Percentiles rank a stretch among this genome's conserved stretches.
Evolutionary conservation across 2,329 filamentous ascomycete genomes (phyloP).

Genomic region (Balansia obtecta): DNA sequence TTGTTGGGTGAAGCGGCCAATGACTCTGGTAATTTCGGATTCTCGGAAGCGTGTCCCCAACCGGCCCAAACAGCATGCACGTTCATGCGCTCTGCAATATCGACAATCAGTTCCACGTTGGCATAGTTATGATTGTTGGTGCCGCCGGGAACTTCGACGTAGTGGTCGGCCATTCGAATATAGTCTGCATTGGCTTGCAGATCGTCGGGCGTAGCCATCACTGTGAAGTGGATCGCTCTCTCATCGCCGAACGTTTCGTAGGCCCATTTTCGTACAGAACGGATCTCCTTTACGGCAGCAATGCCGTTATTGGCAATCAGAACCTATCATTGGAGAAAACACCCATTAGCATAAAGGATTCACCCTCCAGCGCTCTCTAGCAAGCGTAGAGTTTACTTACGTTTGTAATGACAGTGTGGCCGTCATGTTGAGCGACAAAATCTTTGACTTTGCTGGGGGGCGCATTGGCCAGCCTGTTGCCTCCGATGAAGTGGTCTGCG

Average conservation of each 20-base stretch:
- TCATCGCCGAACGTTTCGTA: constrained; percentile 99
- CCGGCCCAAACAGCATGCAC: constrained; percentile 98
- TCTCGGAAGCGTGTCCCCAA: constrained; percentile 98
- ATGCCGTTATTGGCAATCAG: constrained; percentile 99
- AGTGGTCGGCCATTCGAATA: constrained; percentile 98
- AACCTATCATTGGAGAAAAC: constrained; percentile 43
- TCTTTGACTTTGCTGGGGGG: constrained; percentile 84
- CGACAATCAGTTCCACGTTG: constrained; percentile 97
- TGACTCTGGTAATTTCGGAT: constrained; percentile 93
- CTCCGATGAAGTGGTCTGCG: constrained; percentile 90
- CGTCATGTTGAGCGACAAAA: constrained; percentile 79
- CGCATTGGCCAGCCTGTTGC: constrained; percentile 75
- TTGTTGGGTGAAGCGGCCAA: constrained; percentile 93
- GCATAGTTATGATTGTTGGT: constrained; percentile 99
- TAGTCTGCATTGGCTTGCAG: constrained; percentile 95
- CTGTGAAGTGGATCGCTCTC: constrained; percentile 95
- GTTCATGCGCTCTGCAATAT: constrained; percentile 95
- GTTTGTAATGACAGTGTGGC: constrained; percentile 96
- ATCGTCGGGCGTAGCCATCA: constrained; percentile 99
- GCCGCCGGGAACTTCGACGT: constrained; percentile 95
- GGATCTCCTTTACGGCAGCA: constrained; percentile 97
- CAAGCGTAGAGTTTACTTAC: constrained; percentile 40
- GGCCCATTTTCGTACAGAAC: constrained; percentile 98
- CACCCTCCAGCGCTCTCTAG: neutral
- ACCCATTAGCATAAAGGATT: neutral